Evolutionary conservation across 441 rosid genomes (phyloP), one percentile per base, ranked within the genome.

Genomic region (Populus hybrid): DNA sequence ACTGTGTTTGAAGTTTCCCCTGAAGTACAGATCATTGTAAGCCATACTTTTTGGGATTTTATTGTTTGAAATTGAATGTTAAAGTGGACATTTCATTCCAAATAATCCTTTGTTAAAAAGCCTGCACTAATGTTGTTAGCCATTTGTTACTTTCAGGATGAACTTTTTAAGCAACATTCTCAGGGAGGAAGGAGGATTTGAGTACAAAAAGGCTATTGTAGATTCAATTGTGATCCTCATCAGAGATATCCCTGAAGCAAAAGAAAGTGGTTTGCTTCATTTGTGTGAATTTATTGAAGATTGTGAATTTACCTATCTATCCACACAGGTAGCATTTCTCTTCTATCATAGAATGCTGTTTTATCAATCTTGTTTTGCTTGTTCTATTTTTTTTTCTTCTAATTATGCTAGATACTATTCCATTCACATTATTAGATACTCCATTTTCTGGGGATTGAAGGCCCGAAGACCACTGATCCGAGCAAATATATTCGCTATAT

Each of bases 151-250:
- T 84, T 82, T 71, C 88, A 95, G 99, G 93, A 94, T 94, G 99
- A 94, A 91, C 89, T 95, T 95, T 84, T 87, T 95, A 74, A 94
- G 99, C 92, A 95, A 90, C 86, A 92, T 95, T 79, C 91, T 95
- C 23, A 86, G 99, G 82, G 98, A 94, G 88, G 98, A 95, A 92
- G 98, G 99, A 76, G 99, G 98, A 73, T 95, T 95, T 80, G 97
- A 95, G 81, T 95, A 90, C 85, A 95, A 95, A 79, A 91, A 95
- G 84, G 97, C 99, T 76, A 94, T 94, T 67, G 98, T 91, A 18
- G 98, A 95, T 87, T 94, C 99, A 67, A 94, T 95, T 75, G 98
- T 92, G 73, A 92, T 90, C 76, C 94, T 92, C 75, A 94, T 95
- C 69, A 90, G 93, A 79, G 99, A 95, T 86, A 95, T 95, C 71